Percentiles rank a stretch among this genome's conserved stretches.
Conservation (phyloP, 257 asterid genomes). For the Buddleja alternifolia region DNA sequence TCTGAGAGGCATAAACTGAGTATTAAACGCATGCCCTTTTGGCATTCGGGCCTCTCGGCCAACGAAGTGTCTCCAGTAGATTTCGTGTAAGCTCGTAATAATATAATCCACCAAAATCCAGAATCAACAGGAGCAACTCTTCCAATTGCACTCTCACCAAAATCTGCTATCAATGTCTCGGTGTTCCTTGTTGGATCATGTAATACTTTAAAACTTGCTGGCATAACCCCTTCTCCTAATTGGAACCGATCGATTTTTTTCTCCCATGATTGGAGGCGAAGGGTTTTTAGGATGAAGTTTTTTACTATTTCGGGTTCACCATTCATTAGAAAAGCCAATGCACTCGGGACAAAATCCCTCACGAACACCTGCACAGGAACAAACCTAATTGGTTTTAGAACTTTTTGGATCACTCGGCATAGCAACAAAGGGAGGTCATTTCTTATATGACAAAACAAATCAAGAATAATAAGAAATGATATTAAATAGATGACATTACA, state of each 20-base stretch:
- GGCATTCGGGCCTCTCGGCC: constrained; percentile 61
- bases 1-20: constrained; percentile 57
- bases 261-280: constrained; percentile 62
- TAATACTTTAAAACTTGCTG: constrained; percentile 59
- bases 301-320: constrained; percentile 60
- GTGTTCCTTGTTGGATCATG: constrained; percentile 52
- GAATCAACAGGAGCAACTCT: constrained; percentile 65
- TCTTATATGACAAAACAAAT: background rate
- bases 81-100: constrained; percentile 52
- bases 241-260: constrained; percentile 54
- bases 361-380: constrained; percentile 52
- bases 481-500: background rate
- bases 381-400: background rate
- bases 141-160: constrained; percentile 61
- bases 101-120: constrained; percentile 64
- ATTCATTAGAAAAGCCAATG: constrained; percentile 56
- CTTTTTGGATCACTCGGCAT: background rate
- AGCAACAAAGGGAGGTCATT: background rate
- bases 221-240: constrained; percentile 65
- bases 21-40: constrained; percentile 52
- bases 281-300: constrained; percentile 50
- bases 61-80: constrained; percentile 58
- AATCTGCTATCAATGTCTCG: constrained; percentile 58
- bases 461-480: background rate
- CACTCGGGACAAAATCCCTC: constrained; percentile 60